Evolutionary conservation across 164 flowering plant species (phyloP), one percentile per base, ranked within the genome.

Genomic region (Piper longum): DNA sequence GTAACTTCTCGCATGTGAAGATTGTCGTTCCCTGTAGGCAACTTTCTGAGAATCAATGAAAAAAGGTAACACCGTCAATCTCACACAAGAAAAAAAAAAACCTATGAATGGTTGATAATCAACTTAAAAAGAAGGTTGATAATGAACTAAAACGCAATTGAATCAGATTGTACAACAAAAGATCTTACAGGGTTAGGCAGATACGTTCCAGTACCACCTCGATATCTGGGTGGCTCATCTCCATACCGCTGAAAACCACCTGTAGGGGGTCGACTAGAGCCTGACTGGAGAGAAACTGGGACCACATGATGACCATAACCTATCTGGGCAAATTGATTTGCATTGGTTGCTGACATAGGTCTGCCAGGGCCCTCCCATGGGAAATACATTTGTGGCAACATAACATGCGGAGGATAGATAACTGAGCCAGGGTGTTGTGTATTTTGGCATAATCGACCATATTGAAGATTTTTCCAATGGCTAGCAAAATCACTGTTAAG

Each of bases 181-280:
- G 43, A 62, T 66, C 93, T 83, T 85, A 91, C 99, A 70, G 88
- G 95, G 83, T 86, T 91, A 56, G 99, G 99, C 75, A 95, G 72
- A 67, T 91, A 95, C 43, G 99, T 91, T 70, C 99, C 99, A 14
- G 97, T 95, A 61, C 99, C 99, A 74, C 85, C 80, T 48, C 96
- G 99, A 76, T 87, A 81, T 81, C 91, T 87, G 60, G 97, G 91
- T 61, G 80, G 69, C 65, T 87, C 97, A 66, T 93, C 96, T 58
- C 71, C 81, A 76, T 80, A 86, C 19, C 62, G 81, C 64, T 79
- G 96, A 76, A 81, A 87, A 59, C 75, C 77, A 72, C 75, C 74
- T 42, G 84, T 40, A 54, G 92, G 95, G 64, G 92, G 95, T 64
- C 93, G 71, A 67, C 66, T 75, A 55, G 89, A 71, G 64, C 77